Percentiles rank a stretch among this genome's conserved stretches.
Conservation (phyloP, 208 protist genomes). For the Zelonia costaricensis region DNA sequence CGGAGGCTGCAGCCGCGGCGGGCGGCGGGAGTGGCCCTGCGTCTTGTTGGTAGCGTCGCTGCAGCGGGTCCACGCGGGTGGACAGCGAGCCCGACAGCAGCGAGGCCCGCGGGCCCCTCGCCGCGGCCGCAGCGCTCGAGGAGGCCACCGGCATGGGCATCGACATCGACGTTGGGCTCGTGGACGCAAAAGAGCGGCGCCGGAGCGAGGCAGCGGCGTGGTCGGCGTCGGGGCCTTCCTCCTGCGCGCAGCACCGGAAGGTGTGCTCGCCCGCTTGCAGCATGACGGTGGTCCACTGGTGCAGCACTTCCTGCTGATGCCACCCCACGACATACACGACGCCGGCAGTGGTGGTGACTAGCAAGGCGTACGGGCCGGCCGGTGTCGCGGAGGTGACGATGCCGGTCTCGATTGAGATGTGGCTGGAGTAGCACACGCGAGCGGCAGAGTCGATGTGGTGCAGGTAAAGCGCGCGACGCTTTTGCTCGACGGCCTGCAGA, state of each 20-base stretch:
- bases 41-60: constrained; percentile 12
- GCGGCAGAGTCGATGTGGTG: constrained; percentile 31
- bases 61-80: constrained; percentile 20
- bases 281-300: constrained; percentile 43
- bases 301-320: constrained; percentile 44
- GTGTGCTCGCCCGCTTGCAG: constrained; percentile 26
- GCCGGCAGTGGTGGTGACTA: constrained; percentile 64
- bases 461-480: constrained; percentile 14
- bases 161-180: too few species aligned
- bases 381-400: constrained; percentile 32
- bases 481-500: constrained; percentile 5
- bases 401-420: constrained; percentile 45
- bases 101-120: background rate
- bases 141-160: too few species aligned
- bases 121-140: background rate
- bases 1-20: background rate
- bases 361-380: constrained; percentile 52
- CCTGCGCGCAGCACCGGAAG: constrained; percentile 7
- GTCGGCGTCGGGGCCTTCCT: background rate
- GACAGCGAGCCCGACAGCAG: background rate
- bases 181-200: too few species aligned
- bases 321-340: constrained; percentile 68
- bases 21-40: background rate
- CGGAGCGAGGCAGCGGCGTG: background rate
- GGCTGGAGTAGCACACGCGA: constrained; percentile 40